phyloP scores from a whole-genome alignment of 371 early-diverging fungal species.

The Mortierella sp. region DNA sequence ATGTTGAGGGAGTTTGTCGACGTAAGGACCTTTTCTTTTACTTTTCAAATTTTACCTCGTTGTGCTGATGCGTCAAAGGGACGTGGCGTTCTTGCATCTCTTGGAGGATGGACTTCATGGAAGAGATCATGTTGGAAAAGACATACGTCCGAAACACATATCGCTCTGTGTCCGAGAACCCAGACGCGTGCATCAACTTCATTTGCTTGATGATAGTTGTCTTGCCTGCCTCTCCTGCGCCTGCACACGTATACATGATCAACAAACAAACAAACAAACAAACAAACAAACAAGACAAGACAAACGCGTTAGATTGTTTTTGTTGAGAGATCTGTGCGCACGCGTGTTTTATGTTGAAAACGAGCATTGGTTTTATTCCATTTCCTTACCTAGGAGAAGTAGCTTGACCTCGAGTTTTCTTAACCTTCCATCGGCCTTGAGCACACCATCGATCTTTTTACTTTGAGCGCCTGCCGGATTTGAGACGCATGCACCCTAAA shows the following conservation, averaged over 20 bases:
- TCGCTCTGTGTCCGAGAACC: conserved; percentile 76
- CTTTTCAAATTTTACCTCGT: not conserved
- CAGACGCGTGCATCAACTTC: conserved; percentile 84
- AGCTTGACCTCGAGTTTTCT: conserved; percentile 23
- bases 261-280: not conserved
- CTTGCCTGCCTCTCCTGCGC: conserved; percentile 97
- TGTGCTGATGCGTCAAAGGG: conserved; percentile 64
- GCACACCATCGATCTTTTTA: conserved; percentile 14
- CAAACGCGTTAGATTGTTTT: not conserved
- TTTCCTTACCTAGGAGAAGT: conserved; percentile 17
- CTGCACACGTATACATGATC: conserved; percentile 56
- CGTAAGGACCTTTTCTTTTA: not conserved
- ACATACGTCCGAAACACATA: conserved; percentile 91
- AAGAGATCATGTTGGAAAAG: conserved; percentile 89
- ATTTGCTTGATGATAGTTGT: conserved; percentile 97
- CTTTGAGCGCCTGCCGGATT: conserved; percentile 15
- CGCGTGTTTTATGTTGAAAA: not conserved
- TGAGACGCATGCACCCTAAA: not conserved
- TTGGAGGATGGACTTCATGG: conserved; percentile 89
- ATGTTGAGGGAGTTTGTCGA: not conserved
- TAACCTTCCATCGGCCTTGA: conserved; percentile 23
- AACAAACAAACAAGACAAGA: not conserved
- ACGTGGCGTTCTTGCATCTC: conserved; percentile 87
- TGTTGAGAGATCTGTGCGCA: not conserved
- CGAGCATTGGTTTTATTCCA: no score